Percentiles rank a stretch among this genome's conserved stretches.
Conservation (phyloP, 176 grass and related monocot species). For the Elaeis guineensis region DNA sequence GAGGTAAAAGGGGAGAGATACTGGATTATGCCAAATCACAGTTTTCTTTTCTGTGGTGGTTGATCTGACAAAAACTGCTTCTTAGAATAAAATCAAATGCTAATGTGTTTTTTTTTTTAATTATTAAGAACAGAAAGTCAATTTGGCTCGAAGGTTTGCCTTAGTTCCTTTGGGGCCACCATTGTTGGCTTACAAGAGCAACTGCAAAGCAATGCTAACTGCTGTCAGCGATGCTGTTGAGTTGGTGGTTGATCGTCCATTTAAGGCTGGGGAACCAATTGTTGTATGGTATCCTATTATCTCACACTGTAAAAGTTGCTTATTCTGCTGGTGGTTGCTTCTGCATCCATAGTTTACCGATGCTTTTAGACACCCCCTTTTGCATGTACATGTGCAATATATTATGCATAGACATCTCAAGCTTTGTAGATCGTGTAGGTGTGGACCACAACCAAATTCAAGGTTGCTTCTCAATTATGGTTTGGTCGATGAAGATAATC, state of each 20-base stretch:
- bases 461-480: constrained; percentile 96
- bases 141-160: constrained; percentile 90
- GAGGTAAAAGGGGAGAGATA: too few relatives aligned
- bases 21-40: too few relatives aligned
- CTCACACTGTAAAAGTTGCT: too few relatives aligned
- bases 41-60: too few relatives aligned
- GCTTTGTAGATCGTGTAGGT: constrained; percentile 60
- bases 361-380: neutral
- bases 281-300: constrained; percentile 63
- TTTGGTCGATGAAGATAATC: constrained; percentile 98
- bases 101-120: neutral
- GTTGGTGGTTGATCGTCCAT: constrained; percentile 73
- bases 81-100: neutral
- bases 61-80: neutral
- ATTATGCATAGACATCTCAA: constrained; percentile 17
- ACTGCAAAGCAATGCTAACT: constrained; percentile 95
- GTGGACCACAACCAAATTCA: constrained; percentile 94
- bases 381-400: neutral
- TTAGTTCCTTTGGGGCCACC: constrained; percentile 95
- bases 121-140: constrained; percentile 70
- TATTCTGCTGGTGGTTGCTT: neutral
- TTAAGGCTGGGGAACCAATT: constrained; percentile 78
- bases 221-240: constrained; percentile 67
- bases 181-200: constrained; percentile 96
- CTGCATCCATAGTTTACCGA: neutral